phyloP scores from a whole-genome alignment of 2,329 filamentous ascomycete species.

The Biscogniauxia mediterranea region DNA sequence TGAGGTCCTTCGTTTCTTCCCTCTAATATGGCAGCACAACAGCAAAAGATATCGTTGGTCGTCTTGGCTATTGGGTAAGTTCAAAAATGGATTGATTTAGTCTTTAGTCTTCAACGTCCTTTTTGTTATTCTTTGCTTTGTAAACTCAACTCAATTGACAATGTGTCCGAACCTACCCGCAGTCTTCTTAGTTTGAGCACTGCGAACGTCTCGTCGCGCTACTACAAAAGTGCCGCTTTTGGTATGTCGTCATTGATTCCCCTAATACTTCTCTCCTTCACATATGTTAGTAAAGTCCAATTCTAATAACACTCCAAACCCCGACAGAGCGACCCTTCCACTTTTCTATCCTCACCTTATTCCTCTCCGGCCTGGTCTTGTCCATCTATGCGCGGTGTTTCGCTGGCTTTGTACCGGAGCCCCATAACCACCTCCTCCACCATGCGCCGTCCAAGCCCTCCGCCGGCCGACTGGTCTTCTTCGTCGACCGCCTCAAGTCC shows the following conservation, averaged over 20 bases:
- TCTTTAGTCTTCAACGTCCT: background rate
- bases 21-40: background rate
- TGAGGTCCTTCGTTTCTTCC: background rate
- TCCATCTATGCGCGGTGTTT: constrained; percentile 16
- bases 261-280: background rate
- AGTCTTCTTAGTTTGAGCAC: constrained; percentile 24
- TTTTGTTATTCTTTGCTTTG: background rate
- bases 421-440: background rate
- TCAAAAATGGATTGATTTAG: background rate
- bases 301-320: background rate
- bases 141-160: background rate
- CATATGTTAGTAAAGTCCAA: background rate
- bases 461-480: background rate
- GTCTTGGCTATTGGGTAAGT: background rate
- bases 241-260: constrained; percentile 26
- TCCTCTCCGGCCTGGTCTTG: constrained; percentile 24
- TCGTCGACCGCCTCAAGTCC: constrained; percentile 13
- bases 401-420: constrained; percentile 12
- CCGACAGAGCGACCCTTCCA: constrained; percentile 35
- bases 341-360: constrained; percentile 32
- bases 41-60: background rate
- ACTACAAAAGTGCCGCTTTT: constrained; percentile 36
- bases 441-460: constrained; percentile 8
- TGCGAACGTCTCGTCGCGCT: constrained; percentile 32
- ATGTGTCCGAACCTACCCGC: background rate